Base-by-base conservation (phyloP, 345 rosid species). In the Eucalyptus lansdowneana region DNA sequence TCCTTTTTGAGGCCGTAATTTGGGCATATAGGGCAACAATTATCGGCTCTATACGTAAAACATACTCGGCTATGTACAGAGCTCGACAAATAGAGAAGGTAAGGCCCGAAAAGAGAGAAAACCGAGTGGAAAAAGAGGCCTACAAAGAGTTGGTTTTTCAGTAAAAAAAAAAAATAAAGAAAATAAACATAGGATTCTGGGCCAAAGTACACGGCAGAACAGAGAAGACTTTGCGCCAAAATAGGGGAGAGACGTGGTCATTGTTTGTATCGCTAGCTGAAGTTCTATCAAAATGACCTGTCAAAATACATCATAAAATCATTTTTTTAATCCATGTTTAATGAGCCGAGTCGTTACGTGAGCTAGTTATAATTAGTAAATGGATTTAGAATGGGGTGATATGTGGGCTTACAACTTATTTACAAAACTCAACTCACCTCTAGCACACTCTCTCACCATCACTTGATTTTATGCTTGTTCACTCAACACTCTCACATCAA, bases 321-420 rank as follows among this genome's bases (percentile, higher is more conserved):
- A 5, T 58, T 25, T 25, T 58, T 6, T 58, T 25, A 25, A 11
- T 22, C 0, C 6, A 58, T 58, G 5, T 58, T 58, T 58, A 27
- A 58, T 25, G 4, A 0, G n/a, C n/a, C 0, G 3, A 25, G 12
- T 58, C 0, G 2, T 58, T 22, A 58, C 7, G 1, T 11, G 13
- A 22, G n/a, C 3, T 4, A 24, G 13, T 58, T 58, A 24, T 58
- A 4, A 19, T 58, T 58, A 58, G 27, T 24, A 58, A 24, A 58
- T 24, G 13, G 6, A 2, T 58, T 24, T 58, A 58, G 27, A 56
- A 56, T 56, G 13, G 3, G 29, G 12, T 56, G 1, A 22, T 56
- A 24, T 2, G 11, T 24, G 27, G 6, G 27, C 8, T 22, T 24
- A 24, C 6, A 9, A 8, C 14, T 58, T 58, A 24, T 5, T 58